A percentile compares a stretch with the other conserved stretches of the same genome.
Conservation (phyloP, 2,329 filamentous ascomycete species). For the Diaporthe vexans region DNA sequence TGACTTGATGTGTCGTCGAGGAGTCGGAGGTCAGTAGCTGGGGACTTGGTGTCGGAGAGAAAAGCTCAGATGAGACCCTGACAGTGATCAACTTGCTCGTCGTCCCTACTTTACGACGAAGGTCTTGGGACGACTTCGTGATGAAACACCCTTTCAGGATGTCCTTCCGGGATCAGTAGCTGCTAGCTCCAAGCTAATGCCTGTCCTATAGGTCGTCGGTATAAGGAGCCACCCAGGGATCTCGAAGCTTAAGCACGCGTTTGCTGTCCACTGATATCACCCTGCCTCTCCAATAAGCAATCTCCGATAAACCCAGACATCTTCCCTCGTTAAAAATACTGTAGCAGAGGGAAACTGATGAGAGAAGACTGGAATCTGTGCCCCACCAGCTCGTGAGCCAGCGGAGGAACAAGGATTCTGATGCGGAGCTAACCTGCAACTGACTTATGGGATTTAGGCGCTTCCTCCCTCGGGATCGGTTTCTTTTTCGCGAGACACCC, state of each 20-base stretch:
- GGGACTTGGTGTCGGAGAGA: slow-evolving; percentile 16
- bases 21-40: not conserved
- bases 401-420: not conserved
- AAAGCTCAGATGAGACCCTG: slow-evolving; percentile 30
- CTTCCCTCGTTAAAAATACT: not conserved
- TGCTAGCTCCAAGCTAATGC: slow-evolving; percentile 15
- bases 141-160: slow-evolving; percentile 9
- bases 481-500: slow-evolving; percentile 21
- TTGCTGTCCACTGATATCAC: slow-evolving; percentile 6
- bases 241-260: slow-evolving; percentile 15
- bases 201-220: slow-evolving; percentile 19
- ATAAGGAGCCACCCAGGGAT: slow-evolving; percentile 19
- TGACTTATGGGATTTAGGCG: not conserved
- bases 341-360: too few species aligned
- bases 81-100: slow-evolving; percentile 1
- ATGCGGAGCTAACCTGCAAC: not conserved
- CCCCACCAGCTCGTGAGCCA: not conserved
- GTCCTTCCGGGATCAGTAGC: slow-evolving; percentile 3
- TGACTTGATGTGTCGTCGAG: slow-evolving; percentile 1
- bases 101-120: slow-evolving; percentile 12
- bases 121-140: slow-evolving; percentile 22
- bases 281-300: not conserved
- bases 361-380: not conserved
- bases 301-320: not conserved
- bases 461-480: slow-evolving; percentile 20